Evolutionary conservation across 148 eudicot genomes (phyloP), one percentile per base, ranked within the genome.

Genomic region (Chenopodium berlandieri): DNA sequence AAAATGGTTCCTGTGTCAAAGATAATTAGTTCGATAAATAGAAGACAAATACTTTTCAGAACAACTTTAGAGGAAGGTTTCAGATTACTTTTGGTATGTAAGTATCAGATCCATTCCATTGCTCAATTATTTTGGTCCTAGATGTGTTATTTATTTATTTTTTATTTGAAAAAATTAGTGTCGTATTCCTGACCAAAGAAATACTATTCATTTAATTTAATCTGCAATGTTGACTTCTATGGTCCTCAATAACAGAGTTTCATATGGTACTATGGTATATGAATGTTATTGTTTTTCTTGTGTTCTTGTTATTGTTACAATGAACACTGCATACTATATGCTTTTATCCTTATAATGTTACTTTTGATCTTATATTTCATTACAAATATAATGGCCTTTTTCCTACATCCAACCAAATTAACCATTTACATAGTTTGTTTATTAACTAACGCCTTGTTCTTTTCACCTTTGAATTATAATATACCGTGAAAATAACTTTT

Each of bases 31-130:
- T 85, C 90, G 69, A 87, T 95, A 89, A 90, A 87, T 86, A 93
- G 80, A 86, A 91, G 97, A 79, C 97, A 93, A 83, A 74, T 64
- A 68, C 80, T 88, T 74, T 91, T 95, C 82, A 88, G 71, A 86
- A 78, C 75, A 78, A 83, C 79, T 82, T 82, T 93, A 64, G 83
- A 80, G 73, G 75, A 76, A 47, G 85, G 85, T 79, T 84, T 90
- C 63, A 86, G 84, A 77, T 84, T 82, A 80, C 76, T 86, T 71
- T 76, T 83, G 91, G 98, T 95, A 90, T 71, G 86, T 80, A 76
- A 79, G 75, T 73, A 22, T 58, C 37, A 52, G 11, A 62, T 10
- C 84, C 48, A 66, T 13, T 70, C 50, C 17, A 11, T 56, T 54
- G 31, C 46, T 75, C 65, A 19, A 47, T 16, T 63, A 63, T 63